Base-by-base conservation (phyloP, 192 early-diverging fungal genomes). In the Oehlia diaphana region DNA sequence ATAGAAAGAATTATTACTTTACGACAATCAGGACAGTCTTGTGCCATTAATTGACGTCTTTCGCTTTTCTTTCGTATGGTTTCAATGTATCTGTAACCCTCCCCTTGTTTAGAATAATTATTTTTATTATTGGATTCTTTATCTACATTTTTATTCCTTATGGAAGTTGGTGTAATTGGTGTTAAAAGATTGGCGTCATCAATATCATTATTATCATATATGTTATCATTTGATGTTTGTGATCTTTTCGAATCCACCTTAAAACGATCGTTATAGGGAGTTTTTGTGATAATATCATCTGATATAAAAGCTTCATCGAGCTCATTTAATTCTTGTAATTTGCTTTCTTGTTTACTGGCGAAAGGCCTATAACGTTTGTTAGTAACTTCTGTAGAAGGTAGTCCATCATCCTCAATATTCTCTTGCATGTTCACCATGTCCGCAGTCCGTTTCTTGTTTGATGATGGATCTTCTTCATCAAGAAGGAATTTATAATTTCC, bases 11-110 rank as follows among this genome's bases (percentile, higher is more conserved):
- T n/a, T 26, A 21, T 70, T 70, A 70, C 68, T 70, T 39, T 33
- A 9, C 37, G 68, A 47, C 68, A 70, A 70, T 70, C 68, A 44
- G 39, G 68, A 70, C 68, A 70, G 44, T 70, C 68, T 44, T 70
- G 35, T n/a, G 35, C 68, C n/a, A 44, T 35, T 9, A 37, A 47
- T 42, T 70, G 33, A 9, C 68, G 37, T 10, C 68, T 33, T 37
- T 70, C 68, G 9, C 16, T 70, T 39, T 70, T 35, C n/a, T 70
- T 70, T 70, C 68, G 33, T 70, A 23, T 13, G 9, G 35, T 19
- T 42, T 70, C 68, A n/a, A 42, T 70, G 10, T 58, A 58, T n/a
- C 53, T 58, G 21, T 58, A 70, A 23, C 21, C 68, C 26, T 44
- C n/a, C n/a, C 21, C 19, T 70, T 44, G 39, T 37, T 42, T 70